These are phyloP conservation scores for Syncephalastrum sp. DNA, from an alignment of 371 early-diverging fungal genomes.

Conservation along the genomic window DNA sequence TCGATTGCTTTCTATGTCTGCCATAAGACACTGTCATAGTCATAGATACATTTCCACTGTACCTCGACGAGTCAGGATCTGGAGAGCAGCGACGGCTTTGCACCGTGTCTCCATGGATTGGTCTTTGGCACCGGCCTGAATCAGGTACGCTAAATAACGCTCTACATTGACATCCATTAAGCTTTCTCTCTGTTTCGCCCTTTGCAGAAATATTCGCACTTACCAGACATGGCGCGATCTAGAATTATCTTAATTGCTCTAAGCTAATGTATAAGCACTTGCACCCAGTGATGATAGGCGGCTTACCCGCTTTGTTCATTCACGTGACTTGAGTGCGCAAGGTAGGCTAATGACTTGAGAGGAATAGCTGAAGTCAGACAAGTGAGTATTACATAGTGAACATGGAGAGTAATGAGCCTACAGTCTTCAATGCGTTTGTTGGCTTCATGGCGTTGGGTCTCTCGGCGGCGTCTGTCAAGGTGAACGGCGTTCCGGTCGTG, in stretches of 20 bases:
- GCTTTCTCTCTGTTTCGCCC: neutral
- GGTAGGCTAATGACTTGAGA: slow-evolving; percentile 55
- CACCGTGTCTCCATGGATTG: slow-evolving; percentile 50
- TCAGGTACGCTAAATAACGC: slow-evolving; percentile 45
- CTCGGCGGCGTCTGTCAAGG: slow-evolving; percentile 17
- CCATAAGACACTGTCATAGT: too few species aligned
- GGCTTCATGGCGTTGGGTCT: slow-evolving; percentile 18
- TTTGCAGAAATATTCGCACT: neutral
- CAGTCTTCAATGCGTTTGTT: slow-evolving; percentile 54
- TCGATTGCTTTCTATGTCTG: slow-evolving; percentile 55
- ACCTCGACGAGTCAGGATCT: slow-evolving; percentile 72
- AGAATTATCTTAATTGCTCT: slow-evolving; percentile 66
- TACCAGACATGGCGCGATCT: slow-evolving; percentile 69
- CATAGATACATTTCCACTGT: slow-evolving; percentile 4
- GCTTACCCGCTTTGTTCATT: slow-evolving; percentile 72
- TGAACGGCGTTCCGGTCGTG: slow-evolving; percentile 22
- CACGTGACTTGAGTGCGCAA: slow-evolving; percentile 62
- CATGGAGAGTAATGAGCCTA: slow-evolving; percentile 17
- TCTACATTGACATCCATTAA: slow-evolving; percentile 19
- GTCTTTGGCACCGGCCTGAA: slow-evolving; percentile 46
- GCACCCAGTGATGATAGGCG: neutral
- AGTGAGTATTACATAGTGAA: neutral
- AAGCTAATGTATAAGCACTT: neutral
- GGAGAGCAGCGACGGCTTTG: slow-evolving; percentile 66
- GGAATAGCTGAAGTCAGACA: slow-evolving; percentile 41